Evolutionary conservation across 2,329 filamentous ascomycete species (phyloP).

Genomic region (Scedosporium dehoogii): DNA sequence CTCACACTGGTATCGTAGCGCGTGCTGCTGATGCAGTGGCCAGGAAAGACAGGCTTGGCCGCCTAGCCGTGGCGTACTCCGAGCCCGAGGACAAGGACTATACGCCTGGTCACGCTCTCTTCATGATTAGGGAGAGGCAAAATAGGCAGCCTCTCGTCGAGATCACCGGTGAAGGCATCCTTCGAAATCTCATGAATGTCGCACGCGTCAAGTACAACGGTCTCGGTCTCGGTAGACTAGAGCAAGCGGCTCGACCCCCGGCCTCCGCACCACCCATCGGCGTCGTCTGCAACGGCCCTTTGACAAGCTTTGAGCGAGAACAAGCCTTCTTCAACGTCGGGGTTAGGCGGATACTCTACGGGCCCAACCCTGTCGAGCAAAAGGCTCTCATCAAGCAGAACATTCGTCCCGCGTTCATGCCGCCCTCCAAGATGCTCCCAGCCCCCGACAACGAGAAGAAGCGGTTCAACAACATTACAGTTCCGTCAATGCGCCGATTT

Average conservation of each 20-base stretch:
- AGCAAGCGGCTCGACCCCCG: constrained; percentile 68
- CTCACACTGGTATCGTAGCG: constrained; percentile 61
- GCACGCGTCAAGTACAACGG: constrained; percentile 54
- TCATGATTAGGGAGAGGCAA: constrained; percentile 67
- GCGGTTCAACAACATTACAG: constrained; percentile 80
- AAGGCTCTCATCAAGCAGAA: constrained; percentile 64
- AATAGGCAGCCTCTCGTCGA: constrained; percentile 58
- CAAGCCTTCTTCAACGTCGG: constrained; percentile 67
- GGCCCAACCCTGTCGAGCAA: constrained; percentile 55
- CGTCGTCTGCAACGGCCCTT: constrained; percentile 62
- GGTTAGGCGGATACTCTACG: constrained; percentile 68
- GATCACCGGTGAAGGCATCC: constrained; percentile 59
- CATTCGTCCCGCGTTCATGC: constrained; percentile 54
- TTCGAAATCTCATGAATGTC: constrained; percentile 72
- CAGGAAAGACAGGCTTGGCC: constrained; percentile 50
- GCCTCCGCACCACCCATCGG: constrained; percentile 81
- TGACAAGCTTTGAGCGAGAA: constrained; percentile 55
- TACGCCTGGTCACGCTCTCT: constrained; percentile 65
- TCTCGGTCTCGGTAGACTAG: constrained; percentile 66
- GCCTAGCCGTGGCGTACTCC: constrained; percentile 61
- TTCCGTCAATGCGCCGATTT: constrained; percentile 94
- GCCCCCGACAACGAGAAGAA: constrained; percentile 70
- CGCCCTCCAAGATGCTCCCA: constrained; percentile 59
- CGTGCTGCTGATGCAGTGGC: constrained; percentile 55
- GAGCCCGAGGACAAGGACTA: constrained; percentile 51